A percentile compares a stretch with the other conserved stretches of the same genome.
Evolutionary conservation across 2,329 filamentous ascomycete genomes (phyloP).

Genomic region (Zasmidium cellare): DNA sequence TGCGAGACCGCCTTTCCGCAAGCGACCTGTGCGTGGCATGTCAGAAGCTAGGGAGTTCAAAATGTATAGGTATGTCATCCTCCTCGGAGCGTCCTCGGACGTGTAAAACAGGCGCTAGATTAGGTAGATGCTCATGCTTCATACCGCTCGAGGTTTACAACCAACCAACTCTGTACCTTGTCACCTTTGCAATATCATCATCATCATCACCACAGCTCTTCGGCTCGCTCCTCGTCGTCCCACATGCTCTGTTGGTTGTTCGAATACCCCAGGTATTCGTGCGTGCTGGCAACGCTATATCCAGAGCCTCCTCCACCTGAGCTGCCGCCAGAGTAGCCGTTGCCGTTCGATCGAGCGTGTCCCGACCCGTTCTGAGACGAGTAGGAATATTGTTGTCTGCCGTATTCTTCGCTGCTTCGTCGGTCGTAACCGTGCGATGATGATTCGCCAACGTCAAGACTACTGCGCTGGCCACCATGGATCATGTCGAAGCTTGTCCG

Average conservation of each 20-base stretch:
- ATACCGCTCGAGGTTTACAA: neutral
- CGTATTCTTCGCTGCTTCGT: slow-evolving; percentile 25
- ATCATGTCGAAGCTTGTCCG: slow-evolving; percentile 27
- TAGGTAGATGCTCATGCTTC: neutral
- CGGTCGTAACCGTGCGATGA: slow-evolving; percentile 22
- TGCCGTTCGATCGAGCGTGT: slow-evolving; percentile 18
- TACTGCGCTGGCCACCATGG: slow-evolving; percentile 19
- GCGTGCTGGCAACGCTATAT: slow-evolving; percentile 35
- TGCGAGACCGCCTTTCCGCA: no score
- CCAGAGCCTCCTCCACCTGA: slow-evolving; percentile 10
- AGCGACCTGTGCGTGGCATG: no score
- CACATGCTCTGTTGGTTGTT: slow-evolving; percentile 30
- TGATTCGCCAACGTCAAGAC: slow-evolving; percentile 15
- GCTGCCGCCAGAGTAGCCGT: slow-evolving; percentile 10
- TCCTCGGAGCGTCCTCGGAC: no score
- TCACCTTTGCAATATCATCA: no score
- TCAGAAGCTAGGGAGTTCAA: no score
- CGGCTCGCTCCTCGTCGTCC: slow-evolving; percentile 33
- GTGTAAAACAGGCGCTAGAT: no score
- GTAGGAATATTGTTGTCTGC: slow-evolving; percentile 21
- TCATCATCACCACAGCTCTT: slow-evolving; percentile 32
- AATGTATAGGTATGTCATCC: no score
- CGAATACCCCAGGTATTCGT: slow-evolving; percentile 37
- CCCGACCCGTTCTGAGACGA: slow-evolving; percentile 9
- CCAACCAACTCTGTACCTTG: neutral